These are phyloP conservation scores for Pseudocercospora vitis DNA, from an alignment of 2,329 filamentous ascomycete species.

Conservation along the genomic window DNA sequence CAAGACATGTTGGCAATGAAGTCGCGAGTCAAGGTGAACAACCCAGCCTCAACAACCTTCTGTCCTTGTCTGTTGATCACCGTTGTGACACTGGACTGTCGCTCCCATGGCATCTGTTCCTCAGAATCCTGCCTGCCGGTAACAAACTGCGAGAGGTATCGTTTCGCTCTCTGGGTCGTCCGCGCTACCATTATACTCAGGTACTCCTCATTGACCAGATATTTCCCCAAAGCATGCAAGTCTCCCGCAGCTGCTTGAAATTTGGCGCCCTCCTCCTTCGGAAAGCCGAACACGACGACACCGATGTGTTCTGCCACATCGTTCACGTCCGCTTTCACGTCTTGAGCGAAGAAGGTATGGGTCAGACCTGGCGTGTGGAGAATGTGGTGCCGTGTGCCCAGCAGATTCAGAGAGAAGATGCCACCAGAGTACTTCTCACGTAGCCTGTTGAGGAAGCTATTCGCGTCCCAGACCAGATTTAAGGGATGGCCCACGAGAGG, in stretches of 20 bases:
- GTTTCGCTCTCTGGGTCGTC: constrained; percentile 44
- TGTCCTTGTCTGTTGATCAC: constrained; percentile 32
- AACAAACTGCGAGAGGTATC: constrained; percentile 55
- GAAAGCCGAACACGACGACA: constrained; percentile 44
- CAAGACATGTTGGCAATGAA: constrained; percentile 56
- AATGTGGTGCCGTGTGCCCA: constrained; percentile 52
- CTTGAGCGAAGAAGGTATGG: constrained; percentile 42
- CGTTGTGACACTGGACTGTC: constrained; percentile 47
- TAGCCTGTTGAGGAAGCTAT: constrained; percentile 46
- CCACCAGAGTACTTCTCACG: constrained; percentile 41
- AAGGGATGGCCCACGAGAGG: constrained; percentile 47
- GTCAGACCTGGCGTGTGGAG: constrained; percentile 51
- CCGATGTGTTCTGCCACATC: constrained; percentile 30
- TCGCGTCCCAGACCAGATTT: constrained; percentile 49
- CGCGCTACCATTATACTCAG: constrained; percentile 44
- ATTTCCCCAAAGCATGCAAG: constrained; percentile 34
- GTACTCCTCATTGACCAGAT: constrained; percentile 51
- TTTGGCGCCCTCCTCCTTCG: constrained; percentile 36
- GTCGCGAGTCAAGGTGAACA: constrained; percentile 55
- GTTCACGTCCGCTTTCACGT: constrained; percentile 30
- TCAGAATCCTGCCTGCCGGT: constrained; percentile 59
- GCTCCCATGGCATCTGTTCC: constrained; percentile 63
- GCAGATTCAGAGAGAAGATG: constrained; percentile 52
- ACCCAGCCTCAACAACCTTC: constrained; percentile 52
- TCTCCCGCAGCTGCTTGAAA: constrained; percentile 42